These are phyloP conservation scores for Shiraia bambusicola DNA, from an alignment of 2,329 filamentous ascomycete genomes.

Conservation along the genomic window DNA sequence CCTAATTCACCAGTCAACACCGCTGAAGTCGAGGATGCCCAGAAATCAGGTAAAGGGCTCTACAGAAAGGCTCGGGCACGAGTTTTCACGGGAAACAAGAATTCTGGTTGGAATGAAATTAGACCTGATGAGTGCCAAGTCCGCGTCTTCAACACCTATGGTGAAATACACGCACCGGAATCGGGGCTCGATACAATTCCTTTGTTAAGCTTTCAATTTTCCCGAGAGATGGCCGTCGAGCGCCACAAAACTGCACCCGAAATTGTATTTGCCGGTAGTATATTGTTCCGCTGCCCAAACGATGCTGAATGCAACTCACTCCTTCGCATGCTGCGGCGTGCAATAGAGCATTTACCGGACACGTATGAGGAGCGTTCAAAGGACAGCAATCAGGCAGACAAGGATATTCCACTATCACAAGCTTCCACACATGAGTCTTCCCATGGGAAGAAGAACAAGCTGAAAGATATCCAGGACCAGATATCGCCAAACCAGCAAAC, in stretches of 20 bases:
- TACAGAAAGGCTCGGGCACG: conserved; percentile 18
- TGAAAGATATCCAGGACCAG: conserved; percentile 4
- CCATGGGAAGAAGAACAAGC: conserved; percentile 1
- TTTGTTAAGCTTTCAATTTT: conserved; percentile 13
- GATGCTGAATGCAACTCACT: conserved; percentile 4
- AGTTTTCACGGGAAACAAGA: conserved; percentile 19
- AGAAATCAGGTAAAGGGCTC: conserved; percentile 5
- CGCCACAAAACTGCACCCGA: conserved; percentile 4
- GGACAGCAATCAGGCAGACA: not conserved
- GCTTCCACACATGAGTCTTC: not conserved
- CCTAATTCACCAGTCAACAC: conserved; percentile 4
- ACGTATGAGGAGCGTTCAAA: no score
- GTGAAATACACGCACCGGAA: conserved; percentile 18
- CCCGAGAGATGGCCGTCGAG: conserved; percentile 1
- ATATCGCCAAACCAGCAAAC: not conserved
- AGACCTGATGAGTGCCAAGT: conserved; percentile 18
- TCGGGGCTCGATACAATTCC: conserved; percentile 8
- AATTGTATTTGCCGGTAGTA: conserved; percentile 6
- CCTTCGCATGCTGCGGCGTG: conserved; percentile 6
- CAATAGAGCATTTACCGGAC: not conserved
- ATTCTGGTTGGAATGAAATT: conserved; percentile 11
- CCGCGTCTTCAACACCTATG: conserved; percentile 14
- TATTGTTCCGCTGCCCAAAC: conserved; percentile 9
- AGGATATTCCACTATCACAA: not conserved
- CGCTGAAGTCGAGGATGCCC: conserved; percentile 8